A percentile compares a stretch with the other conserved stretches of the same genome.
These are phyloP conservation scores for Tricholoma bakamatsutake DNA, from an alignment of 768 basidiomycete species.

Conservation along the genomic window DNA sequence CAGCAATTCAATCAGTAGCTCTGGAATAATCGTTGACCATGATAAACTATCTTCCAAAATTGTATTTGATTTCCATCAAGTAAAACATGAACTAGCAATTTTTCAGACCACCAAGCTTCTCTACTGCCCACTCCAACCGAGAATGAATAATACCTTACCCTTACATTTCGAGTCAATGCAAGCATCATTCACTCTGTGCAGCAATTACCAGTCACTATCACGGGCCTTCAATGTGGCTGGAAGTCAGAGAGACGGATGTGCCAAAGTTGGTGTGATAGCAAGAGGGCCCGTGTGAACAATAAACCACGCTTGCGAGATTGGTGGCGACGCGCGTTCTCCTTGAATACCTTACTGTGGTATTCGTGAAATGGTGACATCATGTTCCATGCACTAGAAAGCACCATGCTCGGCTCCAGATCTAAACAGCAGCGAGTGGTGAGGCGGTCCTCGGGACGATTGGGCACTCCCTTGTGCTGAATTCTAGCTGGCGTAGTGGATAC, in stretches of 20 bases:
- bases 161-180: too few species aligned
- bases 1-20: slow-evolving; percentile 12
- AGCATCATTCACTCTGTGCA: too few species aligned
- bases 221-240: too few species aligned
- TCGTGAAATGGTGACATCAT: background rate
- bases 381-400: background rate
- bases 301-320: background rate
- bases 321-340: background rate
- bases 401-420: background rate
- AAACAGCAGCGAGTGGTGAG: background rate
- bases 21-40: background rate
- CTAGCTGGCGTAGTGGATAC: background rate
- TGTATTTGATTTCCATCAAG: background rate
- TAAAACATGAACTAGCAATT: background rate
- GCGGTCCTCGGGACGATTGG: background rate
- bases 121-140: too few species aligned
- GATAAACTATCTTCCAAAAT: background rate
- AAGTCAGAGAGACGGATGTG: too few species aligned
- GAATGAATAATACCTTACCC: too few species aligned
- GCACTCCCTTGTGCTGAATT: background rate
- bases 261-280: too few species aligned
- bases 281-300: background rate
- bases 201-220: too few species aligned
- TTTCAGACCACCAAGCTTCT: too few species aligned
- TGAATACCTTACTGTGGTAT: background rate